Evolutionary conservation across 177 flowering plant species (phyloP), one percentile per base, ranked within the genome.

Genomic region (Vitis hybrid): DNA sequence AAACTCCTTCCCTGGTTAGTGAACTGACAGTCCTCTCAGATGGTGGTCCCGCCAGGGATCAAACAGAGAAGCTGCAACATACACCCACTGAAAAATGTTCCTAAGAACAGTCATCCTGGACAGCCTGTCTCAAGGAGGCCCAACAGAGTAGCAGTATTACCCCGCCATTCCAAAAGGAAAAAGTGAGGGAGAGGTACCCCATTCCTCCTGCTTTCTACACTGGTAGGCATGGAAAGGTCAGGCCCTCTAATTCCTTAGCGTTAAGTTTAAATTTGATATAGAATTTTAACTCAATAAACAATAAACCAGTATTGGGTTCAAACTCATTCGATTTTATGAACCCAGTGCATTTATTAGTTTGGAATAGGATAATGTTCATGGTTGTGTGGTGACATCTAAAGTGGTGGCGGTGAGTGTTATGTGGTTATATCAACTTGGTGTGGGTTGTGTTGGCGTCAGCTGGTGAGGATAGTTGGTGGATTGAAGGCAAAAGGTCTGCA

Each of bases 201-300:
- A 83, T 84, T 69, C 95, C 97, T 55, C 72, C 95, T 72, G 66
- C 55, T 29, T 39, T 75, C 50, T 73, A 71, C 73, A 71, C 72
- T 59, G 99, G 99, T 63, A 86, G 64, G 70, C 97, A 97, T 63
- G 97, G 89, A 58, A 93, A 69, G 92, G 99, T 96, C 2, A 71
- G 84, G 74, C 59, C 69, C 31, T 31, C 45, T 15, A 54, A 31
- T 31, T 31, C 34, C 34, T 5, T 31, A 31, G 34, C 2, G 34
- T 31, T 19, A 19, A 19, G 20, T 19, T 19, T 19, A 19, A 19
- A 19, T 19, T 19, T 19, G 20, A 19, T 19, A 1, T 20, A 20
- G 22, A 20, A 20, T 20, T 20, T 31, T 31, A 31, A 31, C 39
- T 31, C 39, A 31, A 31, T 31, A 31, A 31, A 5, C 39, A 3